Conservation (phyloP, 2,329 filamentous ascomycete species). For the Exophiala calicioides region DNA sequence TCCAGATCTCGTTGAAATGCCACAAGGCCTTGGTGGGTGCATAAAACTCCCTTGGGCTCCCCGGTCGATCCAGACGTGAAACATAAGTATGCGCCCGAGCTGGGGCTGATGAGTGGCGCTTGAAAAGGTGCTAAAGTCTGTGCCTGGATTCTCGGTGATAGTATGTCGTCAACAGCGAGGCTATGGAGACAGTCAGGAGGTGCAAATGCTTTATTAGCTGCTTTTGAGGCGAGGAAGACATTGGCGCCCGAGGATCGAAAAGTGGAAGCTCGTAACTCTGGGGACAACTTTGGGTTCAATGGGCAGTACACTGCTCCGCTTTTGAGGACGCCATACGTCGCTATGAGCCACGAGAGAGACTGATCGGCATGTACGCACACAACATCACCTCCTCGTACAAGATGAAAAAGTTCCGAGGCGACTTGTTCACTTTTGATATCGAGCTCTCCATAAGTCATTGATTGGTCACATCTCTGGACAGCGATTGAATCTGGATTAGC, state of each 20-base stretch:
- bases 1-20: conserved; percentile 39
- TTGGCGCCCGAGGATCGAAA: conserved; percentile 30
- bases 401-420: conserved; percentile 6
- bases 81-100: conserved; percentile 40
- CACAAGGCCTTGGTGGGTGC: conserved; percentile 39
- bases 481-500: conserved; percentile 6
- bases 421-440: conserved; percentile 4
- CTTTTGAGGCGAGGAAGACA: conserved; percentile 32
- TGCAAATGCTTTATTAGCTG: conserved; percentile 16
- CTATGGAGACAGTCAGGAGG: conserved; percentile 13
- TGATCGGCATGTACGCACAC: conserved; percentile 40
- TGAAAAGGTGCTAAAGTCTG: not conserved
- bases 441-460: conserved; percentile 16
- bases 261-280: conserved; percentile 27
- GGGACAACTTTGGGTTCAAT: conserved; percentile 32
- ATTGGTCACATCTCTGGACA: conserved; percentile 1
- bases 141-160: no score
- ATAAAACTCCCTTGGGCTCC: conserved; percentile 45
- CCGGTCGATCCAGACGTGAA: conserved; percentile 52
- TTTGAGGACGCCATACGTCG: conserved; percentile 39
- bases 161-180: conserved; percentile 29
- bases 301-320: conserved; percentile 38
- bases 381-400: conserved; percentile 31
- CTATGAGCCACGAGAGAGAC: conserved; percentile 39
- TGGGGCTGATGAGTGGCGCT: conserved; percentile 4